Conservation (phyloP, 768 basidiomycete genomes). For the Clitopilus hobsonii region DNA sequence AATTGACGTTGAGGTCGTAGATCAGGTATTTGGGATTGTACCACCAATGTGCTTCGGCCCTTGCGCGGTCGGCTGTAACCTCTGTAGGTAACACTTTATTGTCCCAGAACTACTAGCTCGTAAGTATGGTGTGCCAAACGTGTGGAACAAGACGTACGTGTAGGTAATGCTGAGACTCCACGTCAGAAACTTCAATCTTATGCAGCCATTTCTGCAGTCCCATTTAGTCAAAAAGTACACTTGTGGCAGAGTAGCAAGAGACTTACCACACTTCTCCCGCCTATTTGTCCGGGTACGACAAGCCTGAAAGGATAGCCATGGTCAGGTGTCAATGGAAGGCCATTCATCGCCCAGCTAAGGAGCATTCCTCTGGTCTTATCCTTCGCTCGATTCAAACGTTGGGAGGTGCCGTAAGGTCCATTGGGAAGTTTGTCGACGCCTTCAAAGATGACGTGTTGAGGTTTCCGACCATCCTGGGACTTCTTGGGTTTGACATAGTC, state of each 20-base stretch:
- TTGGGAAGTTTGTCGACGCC: conserved; percentile 53
- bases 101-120: conserved; percentile 26
- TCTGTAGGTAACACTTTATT: conserved; percentile 59
- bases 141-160: conserved; percentile 13
- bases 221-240: neutral
- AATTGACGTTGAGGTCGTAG: conserved; percentile 58
- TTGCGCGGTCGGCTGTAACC: conserved; percentile 46
- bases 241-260: neutral
- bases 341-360: conserved; percentile 56
- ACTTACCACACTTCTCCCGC: conserved; percentile 42
- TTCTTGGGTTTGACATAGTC: conserved; percentile 34
- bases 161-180: conserved; percentile 51
- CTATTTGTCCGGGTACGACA: conserved; percentile 59
- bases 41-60: conserved; percentile 51
- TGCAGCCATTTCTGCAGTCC: conserved; percentile 46
- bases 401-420: conserved; percentile 56
- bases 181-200: conserved; percentile 44
- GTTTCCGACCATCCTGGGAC: conserved; percentile 11
- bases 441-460: conserved; percentile 56
- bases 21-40: conserved; percentile 41
- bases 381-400: conserved; percentile 39
- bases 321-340: conserved; percentile 52
- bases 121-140: neutral
- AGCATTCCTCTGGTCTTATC: conserved; percentile 47
- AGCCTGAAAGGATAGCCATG: conserved; percentile 66